These are phyloP conservation scores for Lactarius evosmus DNA, from an alignment of 768 basidiomycete species.

Conservation along the genomic window DNA sequence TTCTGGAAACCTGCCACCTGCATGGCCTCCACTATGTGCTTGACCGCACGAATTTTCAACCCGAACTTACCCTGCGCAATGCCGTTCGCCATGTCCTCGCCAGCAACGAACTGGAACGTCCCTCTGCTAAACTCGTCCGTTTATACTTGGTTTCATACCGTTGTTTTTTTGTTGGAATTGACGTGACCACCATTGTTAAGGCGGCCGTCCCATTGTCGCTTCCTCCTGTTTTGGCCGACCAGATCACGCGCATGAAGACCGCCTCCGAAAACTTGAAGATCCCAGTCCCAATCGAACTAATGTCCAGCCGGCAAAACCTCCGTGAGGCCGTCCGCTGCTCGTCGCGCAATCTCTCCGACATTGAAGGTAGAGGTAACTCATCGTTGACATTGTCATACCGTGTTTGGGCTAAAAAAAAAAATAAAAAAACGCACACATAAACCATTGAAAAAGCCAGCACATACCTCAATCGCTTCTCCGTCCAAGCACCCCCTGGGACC, in stretches of 20 bases:
- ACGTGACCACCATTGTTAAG: background rate
- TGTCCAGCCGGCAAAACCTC: constrained; percentile 17
- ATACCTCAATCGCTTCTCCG: constrained; percentile 21
- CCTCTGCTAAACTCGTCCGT: constrained; percentile 4
- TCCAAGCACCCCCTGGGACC: constrained; percentile 33
- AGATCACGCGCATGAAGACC: background rate
- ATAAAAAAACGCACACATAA: no score
- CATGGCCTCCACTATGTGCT: constrained; percentile 57
- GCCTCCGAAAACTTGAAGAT: constrained; percentile 17
- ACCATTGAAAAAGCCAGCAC: constrained; percentile 21
- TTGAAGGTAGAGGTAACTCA: constrained; percentile 21
- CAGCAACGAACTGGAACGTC: constrained; percentile 22
- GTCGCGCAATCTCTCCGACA: constrained; percentile 20
- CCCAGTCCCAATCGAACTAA: constrained; percentile 18
- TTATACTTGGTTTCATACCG: background rate
- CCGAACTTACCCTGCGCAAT: constrained; percentile 68
- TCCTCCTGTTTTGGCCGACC: constrained; percentile 11
- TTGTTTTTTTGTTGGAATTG: background rate
- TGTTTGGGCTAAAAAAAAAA: background rate
- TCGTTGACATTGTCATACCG: background rate
- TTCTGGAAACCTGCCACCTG: constrained; percentile 73
- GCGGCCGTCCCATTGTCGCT: background rate
- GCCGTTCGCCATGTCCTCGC: constrained; percentile 54
- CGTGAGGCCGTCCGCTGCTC: constrained; percentile 8
- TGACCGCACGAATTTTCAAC: constrained; percentile 74